These are phyloP conservation scores for Phytopythium ostracodes DNA, from an alignment of 352 stramenopile species.

Conservation along the genomic window DNA sequence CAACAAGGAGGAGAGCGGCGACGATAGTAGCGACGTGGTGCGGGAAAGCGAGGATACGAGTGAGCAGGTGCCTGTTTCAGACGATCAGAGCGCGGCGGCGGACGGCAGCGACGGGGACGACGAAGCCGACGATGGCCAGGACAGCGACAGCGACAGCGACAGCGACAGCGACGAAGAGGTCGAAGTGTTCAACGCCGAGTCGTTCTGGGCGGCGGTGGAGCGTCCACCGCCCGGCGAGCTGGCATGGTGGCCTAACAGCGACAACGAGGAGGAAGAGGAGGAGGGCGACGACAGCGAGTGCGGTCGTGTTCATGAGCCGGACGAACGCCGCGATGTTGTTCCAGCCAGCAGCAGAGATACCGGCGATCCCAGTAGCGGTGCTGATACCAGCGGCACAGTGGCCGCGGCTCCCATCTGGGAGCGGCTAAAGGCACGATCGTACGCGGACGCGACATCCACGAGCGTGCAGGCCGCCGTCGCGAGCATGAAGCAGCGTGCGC, in stretches of 20 bases:
- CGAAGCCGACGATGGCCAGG: neutral
- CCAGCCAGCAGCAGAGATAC: neutral
- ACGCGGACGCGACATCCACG: conserved; percentile 24
- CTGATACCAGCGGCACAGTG: neutral
- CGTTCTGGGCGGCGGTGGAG: conserved; percentile 16
- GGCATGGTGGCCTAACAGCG: conserved; percentile 5
- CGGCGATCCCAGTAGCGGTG: neutral
- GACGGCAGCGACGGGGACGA: conserved; percentile 4
- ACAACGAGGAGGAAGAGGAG: conserved; percentile 14
- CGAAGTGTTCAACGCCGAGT: conserved; percentile 13
- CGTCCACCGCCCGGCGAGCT: neutral
- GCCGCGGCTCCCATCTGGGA: conserved; percentile 11
- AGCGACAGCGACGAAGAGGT: conserved; percentile 10
- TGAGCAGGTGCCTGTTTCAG: neutral
- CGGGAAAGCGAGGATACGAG: conserved; percentile 5
- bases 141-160: conserved; percentile 4
- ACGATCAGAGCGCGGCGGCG: conserved; percentile 13
- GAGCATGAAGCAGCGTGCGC: conserved; percentile 29
- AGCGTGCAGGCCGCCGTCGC: conserved; percentile 21
- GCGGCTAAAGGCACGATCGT: conserved; percentile 39
- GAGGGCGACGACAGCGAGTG: neutral
- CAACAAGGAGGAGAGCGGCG: conserved; percentile 4
- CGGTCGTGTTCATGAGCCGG: neutral
- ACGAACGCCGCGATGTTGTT: neutral
- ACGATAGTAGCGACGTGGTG: conserved; percentile 5